These are phyloP conservation scores for Pelargonium nanum DNA, from an alignment of 345 rosid species.

Conservation along the genomic window DNA sequence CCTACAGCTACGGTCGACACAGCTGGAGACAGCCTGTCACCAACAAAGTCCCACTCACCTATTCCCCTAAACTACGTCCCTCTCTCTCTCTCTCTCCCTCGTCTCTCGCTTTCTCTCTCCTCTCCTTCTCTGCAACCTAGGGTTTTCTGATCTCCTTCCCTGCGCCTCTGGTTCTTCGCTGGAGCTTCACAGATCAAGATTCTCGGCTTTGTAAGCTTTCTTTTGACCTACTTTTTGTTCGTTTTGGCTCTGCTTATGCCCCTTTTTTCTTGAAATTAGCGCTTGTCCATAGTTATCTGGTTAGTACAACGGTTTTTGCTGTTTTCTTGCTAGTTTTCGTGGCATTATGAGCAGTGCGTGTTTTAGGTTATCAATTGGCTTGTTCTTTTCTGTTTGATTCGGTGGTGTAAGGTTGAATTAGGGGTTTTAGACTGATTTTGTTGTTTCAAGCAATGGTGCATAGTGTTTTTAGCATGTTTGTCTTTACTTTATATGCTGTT, in stretches of 20 bases:
- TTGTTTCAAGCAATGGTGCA: background rate
- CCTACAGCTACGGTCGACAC: conserved; percentile 47
- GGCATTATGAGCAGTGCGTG: background rate
- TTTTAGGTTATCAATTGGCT: background rate
- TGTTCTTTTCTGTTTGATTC: background rate
- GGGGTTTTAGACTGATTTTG: background rate
- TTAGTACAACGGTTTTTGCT: background rate
- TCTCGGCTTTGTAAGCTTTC: conserved; percentile 47
- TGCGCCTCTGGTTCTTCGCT: conserved; percentile 12
- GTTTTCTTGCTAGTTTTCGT: background rate
- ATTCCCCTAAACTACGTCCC: conserved; percentile 26
- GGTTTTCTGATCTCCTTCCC: conserved; percentile 32
- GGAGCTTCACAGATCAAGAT: conserved; percentile 37
- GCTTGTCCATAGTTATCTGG: background rate
- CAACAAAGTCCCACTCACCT: conserved; percentile 86
- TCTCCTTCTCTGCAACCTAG: conserved; percentile 18
- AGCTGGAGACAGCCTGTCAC: conserved; percentile 99
- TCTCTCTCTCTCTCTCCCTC: conserved; percentile 6
- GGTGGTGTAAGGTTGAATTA: background rate
- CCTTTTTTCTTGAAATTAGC: background rate
- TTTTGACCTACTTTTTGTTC: conserved; percentile 14
- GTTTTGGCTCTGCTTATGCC: background rate
- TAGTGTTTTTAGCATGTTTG: no score
- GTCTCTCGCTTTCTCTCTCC: conserved; percentile 8
- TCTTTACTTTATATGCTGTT: no score